These are phyloP conservation scores for Leptodermis oblonga DNA, from an alignment of 257 asterid species.

Conservation along the genomic window DNA sequence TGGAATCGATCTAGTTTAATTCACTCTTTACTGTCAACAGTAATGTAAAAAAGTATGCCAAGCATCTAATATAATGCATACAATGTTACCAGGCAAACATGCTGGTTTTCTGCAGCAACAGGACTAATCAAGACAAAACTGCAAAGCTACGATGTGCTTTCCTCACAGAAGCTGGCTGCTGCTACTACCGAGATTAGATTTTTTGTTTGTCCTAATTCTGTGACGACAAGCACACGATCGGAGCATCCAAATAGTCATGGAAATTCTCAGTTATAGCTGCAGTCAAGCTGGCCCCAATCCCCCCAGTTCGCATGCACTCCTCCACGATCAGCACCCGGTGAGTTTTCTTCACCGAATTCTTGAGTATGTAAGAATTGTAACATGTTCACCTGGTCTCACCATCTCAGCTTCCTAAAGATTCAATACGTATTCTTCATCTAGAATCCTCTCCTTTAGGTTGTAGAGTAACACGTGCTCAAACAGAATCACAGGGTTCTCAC, in stretches of 20 bases:
- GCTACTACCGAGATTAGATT: too few species aligned
- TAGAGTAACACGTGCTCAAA: slow-evolving; percentile 80
- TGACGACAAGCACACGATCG: slow-evolving; percentile 66
- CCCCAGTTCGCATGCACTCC: slow-evolving; percentile 94
- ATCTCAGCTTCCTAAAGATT: slow-evolving; percentile 81
- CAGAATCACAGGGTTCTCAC: slow-evolving; percentile 73
- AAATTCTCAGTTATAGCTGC: slow-evolving; percentile 69
- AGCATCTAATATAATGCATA: too few species aligned
- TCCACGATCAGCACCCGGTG: slow-evolving; percentile 73
- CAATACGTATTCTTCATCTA: slow-evolving; percentile 64
- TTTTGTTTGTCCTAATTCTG: too few species aligned
- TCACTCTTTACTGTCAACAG: too few species aligned
- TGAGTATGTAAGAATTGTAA: slow-evolving; percentile 71
- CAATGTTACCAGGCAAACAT: background rate
- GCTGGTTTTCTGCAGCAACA: background rate
- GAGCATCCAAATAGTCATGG: slow-evolving; percentile 74
- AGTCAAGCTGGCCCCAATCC: slow-evolving; percentile 80
- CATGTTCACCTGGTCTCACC: slow-evolving; percentile 80
- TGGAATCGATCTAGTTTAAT: too few species aligned
- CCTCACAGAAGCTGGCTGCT: too few species aligned
- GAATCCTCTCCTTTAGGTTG: slow-evolving; percentile 77
- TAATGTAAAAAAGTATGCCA: too few species aligned
- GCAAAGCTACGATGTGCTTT: background rate
- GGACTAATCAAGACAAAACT: background rate
- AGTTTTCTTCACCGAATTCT: slow-evolving; percentile 77